phyloP scores from a whole-genome alignment of 495 filamentous ascomycete genomes.

The Aspergillus haitiensis region DNA sequence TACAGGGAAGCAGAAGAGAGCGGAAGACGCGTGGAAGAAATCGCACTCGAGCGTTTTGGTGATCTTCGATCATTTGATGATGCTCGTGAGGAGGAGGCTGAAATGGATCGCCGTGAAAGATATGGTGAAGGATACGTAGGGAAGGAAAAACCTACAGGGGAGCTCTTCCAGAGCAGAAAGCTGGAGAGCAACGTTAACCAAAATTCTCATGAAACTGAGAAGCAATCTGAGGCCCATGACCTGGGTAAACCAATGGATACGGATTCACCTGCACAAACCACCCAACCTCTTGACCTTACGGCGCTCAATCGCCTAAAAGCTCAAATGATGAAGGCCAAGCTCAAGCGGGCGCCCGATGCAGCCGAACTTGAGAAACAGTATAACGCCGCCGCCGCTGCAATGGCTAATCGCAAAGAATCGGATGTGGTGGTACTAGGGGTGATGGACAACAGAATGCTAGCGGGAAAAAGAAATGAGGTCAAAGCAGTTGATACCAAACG shows the following conservation, averaged over 20 bases:
- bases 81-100: constrained; percentile 90
- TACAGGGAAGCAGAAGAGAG: constrained; percentile 78
- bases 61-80: constrained; percentile 85
- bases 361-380: constrained; percentile 83
- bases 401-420: constrained; percentile 58
- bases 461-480: constrained; percentile 70
- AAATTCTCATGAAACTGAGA: constrained; percentile 32
- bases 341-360: constrained; percentile 70
- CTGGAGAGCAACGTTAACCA: constrained; percentile 49
- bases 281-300: constrained; percentile 65
- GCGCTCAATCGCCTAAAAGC: constrained; percentile 87
- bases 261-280: constrained; percentile 39
- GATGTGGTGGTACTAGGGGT: constrained; percentile 78
- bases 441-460: constrained; percentile 87
- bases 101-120: constrained; percentile 77
- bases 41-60: constrained; percentile 81
- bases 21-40: constrained; percentile 68
- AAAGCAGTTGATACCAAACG: constrained; percentile 72
- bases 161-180: constrained; percentile 77
- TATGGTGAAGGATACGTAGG: constrained; percentile 87
- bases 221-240: constrained; percentile 46
- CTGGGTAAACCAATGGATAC: constrained; percentile 48
- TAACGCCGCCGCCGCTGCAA: constrained; percentile 63
- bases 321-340: constrained; percentile 89
- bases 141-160: constrained; percentile 85